These are phyloP conservation scores for Hsuehochloa calcarea DNA, from an alignment of 176 grass and related monocot species.

Conservation along the genomic window DNA sequence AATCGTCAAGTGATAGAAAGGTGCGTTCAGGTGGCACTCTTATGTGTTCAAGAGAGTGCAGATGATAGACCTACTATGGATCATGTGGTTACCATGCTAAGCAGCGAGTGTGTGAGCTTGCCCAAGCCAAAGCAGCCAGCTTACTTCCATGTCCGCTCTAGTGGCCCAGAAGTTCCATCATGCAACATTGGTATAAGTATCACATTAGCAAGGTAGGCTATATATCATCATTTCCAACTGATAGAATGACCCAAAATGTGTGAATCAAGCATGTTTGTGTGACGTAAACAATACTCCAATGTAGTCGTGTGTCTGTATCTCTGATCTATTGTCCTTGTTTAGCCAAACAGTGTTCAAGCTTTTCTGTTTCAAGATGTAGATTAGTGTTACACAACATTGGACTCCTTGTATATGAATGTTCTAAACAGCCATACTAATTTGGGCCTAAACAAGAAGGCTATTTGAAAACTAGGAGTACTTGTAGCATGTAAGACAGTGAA, in stretches of 20 bases:
- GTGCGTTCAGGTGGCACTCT: constrained; percentile 45
- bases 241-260: not conserved
- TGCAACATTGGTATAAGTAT: not conserved
- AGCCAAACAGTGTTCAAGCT: not conserved
- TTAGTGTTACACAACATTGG: not conserved
- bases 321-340: not conserved
- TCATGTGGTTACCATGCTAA: constrained; percentile 39
- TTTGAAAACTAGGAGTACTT: not conserved
- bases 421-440: not conserved
- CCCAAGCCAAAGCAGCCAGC: constrained; percentile 43
- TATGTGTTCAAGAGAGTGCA: constrained; percentile 54
- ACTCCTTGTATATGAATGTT: not conserved
- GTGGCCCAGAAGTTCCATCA: not conserved
- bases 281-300: not conserved
- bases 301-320: not conserved
- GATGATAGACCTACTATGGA: constrained; percentile 51
- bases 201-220: constrained; percentile 22
- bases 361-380: constrained; percentile 2
- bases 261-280: not conserved
- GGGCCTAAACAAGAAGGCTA: not conserved
- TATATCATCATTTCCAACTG: not conserved
- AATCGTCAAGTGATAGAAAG: constrained; percentile 29
- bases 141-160: constrained; percentile 36
- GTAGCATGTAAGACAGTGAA: not conserved
- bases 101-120: constrained; percentile 29